Conservation (phyloP, 2,329 filamentous ascomycete genomes). For the Elsinoe arachidis region DNA sequence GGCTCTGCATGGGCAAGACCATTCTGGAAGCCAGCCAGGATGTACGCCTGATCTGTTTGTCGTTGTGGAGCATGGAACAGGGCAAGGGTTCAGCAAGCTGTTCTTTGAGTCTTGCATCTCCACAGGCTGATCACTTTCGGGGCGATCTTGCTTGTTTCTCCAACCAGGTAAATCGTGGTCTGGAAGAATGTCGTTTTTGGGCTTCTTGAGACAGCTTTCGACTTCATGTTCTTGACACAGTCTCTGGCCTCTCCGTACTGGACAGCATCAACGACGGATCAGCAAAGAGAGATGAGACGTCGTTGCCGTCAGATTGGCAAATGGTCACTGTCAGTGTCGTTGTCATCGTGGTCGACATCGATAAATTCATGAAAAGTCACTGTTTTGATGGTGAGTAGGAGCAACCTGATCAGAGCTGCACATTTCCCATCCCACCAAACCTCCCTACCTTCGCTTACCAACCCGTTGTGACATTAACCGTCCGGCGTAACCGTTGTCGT, state of each 20-base stretch:
- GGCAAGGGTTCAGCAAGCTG: slow-evolving; percentile 4
- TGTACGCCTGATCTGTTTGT: not conserved
- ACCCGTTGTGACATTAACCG: not conserved
- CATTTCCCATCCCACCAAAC: not conserved
- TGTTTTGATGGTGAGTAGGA: too few relatives aligned
- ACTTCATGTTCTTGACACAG: not conserved
- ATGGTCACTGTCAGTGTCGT: too few relatives aligned
- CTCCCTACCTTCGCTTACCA: not conserved
- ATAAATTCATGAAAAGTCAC: too few relatives aligned
- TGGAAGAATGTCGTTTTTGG: not conserved
- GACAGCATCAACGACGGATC: too few relatives aligned
- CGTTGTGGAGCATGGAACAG: not conserved
- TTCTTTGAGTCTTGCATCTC: not conserved
- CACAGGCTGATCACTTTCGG: slow-evolving; percentile 7
- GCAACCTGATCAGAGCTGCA: not conserved
- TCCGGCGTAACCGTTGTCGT: not conserved
- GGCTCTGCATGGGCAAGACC: too few relatives aligned
- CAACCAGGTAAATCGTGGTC: not conserved
- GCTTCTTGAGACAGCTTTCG: not conserved
- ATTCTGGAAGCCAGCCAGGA: not conserved
- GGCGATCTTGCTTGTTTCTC: not conserved
- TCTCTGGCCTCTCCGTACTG: too few relatives aligned
- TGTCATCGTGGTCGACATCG: too few relatives aligned
- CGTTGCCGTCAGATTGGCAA: too few relatives aligned
- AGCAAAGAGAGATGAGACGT: too few relatives aligned